Evolutionary conservation across 2,329 filamentous ascomycete genomes (phyloP).

Genomic region (Alternaria ventricosa): DNA sequence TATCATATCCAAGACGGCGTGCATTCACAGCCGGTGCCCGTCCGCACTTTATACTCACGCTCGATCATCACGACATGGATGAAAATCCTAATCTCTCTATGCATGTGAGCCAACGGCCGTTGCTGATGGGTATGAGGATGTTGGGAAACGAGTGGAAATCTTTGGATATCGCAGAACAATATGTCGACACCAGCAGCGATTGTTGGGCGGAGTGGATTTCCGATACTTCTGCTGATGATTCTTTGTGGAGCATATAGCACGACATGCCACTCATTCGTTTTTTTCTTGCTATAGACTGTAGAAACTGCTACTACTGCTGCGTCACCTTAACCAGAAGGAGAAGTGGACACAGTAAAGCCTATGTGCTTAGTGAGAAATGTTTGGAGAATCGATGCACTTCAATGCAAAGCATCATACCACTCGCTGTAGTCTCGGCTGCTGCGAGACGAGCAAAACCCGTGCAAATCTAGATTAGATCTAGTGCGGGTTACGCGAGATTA

Average conservation of each 20-base stretch:
- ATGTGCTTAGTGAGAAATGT: neutral
- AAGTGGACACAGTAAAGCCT: neutral
- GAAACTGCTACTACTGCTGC: neutral
- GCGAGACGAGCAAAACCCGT: neutral
- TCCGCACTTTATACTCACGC: neutral
- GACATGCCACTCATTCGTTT: neutral
- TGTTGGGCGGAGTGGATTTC: neutral
- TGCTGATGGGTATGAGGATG: neutral
- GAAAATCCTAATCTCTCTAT: neutral
- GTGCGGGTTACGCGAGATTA: neutral
- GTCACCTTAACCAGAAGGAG: neutral
- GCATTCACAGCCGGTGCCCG: neutral
- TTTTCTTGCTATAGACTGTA: neutral
- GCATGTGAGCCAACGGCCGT: neutral
- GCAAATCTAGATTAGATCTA: neutral
- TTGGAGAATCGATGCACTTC: neutral
- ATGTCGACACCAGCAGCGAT: neutral
- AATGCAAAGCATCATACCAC: neutral
- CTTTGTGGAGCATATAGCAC: neutral
- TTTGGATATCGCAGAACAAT: neutral
- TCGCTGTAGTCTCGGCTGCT: neutral
- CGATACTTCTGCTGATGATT: neutral
- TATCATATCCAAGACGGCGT: neutral
- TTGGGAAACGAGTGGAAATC: neutral
- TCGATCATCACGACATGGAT: neutral